phyloP scores from a whole-genome alignment of 2,329 filamentous ascomycete genomes.

The Pseudogymnoascus sp. region DNA sequence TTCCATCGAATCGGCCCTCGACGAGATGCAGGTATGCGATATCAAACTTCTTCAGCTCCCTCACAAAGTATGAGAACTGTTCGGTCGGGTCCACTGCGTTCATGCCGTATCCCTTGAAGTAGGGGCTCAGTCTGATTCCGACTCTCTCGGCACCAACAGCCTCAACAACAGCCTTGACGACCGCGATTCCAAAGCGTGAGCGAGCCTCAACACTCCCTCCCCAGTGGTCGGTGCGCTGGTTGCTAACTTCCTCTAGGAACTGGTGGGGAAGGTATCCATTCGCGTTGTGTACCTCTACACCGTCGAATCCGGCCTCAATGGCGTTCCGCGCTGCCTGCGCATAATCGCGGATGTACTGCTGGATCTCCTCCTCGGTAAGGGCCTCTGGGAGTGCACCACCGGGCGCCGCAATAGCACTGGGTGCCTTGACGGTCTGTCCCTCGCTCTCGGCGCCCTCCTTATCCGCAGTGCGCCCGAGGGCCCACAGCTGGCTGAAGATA shows the following conservation, averaged over 20 bases:
- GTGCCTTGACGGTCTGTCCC: conserved; percentile 16
- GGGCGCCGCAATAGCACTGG: conserved; percentile 18
- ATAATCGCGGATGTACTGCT: conserved; percentile 34
- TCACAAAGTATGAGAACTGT: conserved; percentile 40
- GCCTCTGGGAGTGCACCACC: conserved; percentile 21
- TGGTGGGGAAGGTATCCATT: conserved; percentile 50
- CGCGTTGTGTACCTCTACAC: conserved; percentile 38
- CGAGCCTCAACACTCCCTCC: conserved; percentile 43
- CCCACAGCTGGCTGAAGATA: conserved; percentile 56
- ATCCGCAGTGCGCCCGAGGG: conserved; percentile 42
- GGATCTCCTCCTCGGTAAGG: conserved; percentile 34
- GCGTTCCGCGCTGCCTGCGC: conserved; percentile 36
- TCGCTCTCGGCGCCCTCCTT: conserved; percentile 19
- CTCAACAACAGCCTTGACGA: conserved; percentile 42
- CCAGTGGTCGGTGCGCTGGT: conserved; percentile 47
- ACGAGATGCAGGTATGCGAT: conserved; percentile 49
- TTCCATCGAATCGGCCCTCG: conserved; percentile 42
- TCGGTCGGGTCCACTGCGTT: conserved; percentile 37
- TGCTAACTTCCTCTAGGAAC: conserved; percentile 48
- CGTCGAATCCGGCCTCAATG: conserved; percentile 48
- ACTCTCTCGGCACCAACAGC: conserved; percentile 45
- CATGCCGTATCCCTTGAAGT: conserved; percentile 51
- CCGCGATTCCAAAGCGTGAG: conserved; percentile 44
- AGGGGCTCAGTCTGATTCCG: conserved; percentile 54
- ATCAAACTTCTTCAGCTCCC: conserved; percentile 30